These are phyloP conservation scores for Colletotrichum sp. DNA, from an alignment of 2,329 filamentous ascomycete genomes.

Conservation along the genomic window DNA sequence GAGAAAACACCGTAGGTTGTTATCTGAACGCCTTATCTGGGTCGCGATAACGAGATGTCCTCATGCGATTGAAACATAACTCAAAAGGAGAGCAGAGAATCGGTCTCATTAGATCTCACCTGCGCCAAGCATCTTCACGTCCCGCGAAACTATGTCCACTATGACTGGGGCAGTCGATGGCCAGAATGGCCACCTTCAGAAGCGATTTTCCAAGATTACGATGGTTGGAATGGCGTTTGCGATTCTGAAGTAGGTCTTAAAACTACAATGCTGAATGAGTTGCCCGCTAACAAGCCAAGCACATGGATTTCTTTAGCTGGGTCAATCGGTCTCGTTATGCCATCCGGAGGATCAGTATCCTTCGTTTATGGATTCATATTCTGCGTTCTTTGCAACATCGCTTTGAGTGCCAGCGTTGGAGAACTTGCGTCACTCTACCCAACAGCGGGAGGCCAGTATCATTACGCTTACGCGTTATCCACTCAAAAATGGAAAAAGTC, in stretches of 20 bases:
- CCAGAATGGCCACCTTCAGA: constrained; percentile 35
- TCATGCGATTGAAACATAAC: neutral
- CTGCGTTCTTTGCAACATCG: constrained; percentile 49
- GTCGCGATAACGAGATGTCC: neutral
- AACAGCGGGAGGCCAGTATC: constrained; percentile 51
- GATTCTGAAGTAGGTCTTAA: constrained; percentile 41
- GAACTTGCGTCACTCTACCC: constrained; percentile 51
- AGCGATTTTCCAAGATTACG: constrained; percentile 42
- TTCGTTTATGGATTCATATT: constrained; percentile 52
- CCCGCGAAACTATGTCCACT: neutral
- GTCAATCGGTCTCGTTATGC: constrained; percentile 44
- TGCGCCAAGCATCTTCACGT: neutral
- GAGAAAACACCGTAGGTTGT: neutral
- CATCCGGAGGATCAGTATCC: constrained; percentile 45
- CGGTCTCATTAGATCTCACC: neutral
- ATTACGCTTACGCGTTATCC: constrained; percentile 46
- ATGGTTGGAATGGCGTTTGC: constrained; percentile 50
- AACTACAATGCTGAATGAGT: too few species aligned
- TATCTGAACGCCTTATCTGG: neutral
- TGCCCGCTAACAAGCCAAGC: constrained; percentile 20
- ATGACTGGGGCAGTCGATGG: neutral
- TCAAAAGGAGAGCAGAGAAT: neutral
- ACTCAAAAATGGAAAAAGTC: constrained; percentile 41
- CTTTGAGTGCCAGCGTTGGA: constrained; percentile 44
- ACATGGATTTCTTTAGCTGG: constrained; percentile 47